phyloP scores from a whole-genome alignment of 2,329 filamentous ascomycete species.

The Macrophomina phaseolina region DNA sequence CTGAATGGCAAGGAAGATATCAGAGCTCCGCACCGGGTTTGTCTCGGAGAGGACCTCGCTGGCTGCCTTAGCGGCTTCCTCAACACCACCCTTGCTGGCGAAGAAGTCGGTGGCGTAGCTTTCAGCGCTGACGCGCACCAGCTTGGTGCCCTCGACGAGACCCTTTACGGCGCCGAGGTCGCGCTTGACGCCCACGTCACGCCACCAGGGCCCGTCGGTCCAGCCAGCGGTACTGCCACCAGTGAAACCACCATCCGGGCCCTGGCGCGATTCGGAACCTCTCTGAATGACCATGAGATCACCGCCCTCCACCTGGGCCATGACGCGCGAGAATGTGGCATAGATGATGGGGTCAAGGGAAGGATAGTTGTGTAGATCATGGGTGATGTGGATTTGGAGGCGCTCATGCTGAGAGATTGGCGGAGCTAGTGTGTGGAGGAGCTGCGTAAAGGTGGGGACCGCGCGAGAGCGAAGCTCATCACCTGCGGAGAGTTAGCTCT shows the following conservation, averaged over 20 bases:
- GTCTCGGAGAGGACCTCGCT: slow-evolving; percentile 78
- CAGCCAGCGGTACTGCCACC: slow-evolving; percentile 66
- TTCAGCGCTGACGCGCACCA: slow-evolving; percentile 88
- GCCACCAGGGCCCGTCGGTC: slow-evolving; percentile 98
- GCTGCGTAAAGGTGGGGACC: slow-evolving; percentile 90
- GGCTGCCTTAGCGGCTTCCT: slow-evolving; percentile 78
- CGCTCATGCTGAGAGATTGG: slow-evolving; percentile 97
- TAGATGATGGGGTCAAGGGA: slow-evolving; percentile 93
- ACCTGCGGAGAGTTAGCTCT: slow-evolving; percentile 57
- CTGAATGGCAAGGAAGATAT: slow-evolving; percentile 96
- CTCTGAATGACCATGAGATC: slow-evolving; percentile 94
- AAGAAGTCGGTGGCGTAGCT: slow-evolving; percentile 88
- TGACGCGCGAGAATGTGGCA: slow-evolving; percentile 88
- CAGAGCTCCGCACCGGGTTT: slow-evolving; percentile 89
- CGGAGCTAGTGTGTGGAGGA: slow-evolving; percentile 92
- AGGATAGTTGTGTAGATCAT: slow-evolving; percentile 93
- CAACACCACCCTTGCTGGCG: slow-evolving; percentile 74
- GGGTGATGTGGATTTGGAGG: slow-evolving; percentile 94
- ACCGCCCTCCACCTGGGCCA: slow-evolving; percentile 98
- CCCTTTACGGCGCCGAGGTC: slow-evolving; percentile 82
- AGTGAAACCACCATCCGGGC: slow-evolving; percentile 64
- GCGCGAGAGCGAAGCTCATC: slow-evolving; percentile 75
- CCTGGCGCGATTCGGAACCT: slow-evolving; percentile 80
- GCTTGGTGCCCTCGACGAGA: slow-evolving; percentile 84
- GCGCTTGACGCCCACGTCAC: slow-evolving; percentile 70